These are phyloP conservation scores for Nemania diffusa DNA, from an alignment of 2,329 filamentous ascomycete genomes.

Conservation along the genomic window DNA sequence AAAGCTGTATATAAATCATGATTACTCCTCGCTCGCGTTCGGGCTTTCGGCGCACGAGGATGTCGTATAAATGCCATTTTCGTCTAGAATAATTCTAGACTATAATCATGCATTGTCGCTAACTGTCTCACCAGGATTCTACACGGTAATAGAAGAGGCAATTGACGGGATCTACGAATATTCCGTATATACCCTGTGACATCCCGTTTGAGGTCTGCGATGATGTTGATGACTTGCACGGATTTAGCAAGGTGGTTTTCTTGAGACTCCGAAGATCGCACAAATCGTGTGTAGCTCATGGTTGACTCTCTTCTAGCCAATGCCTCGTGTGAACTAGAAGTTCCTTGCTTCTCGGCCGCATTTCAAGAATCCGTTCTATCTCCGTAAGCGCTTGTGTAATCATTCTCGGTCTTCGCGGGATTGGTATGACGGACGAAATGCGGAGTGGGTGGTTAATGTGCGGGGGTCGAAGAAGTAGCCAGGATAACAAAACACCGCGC, in stretches of 20 bases:
- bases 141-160: neutral
- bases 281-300: too few species aligned
- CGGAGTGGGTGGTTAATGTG: neutral
- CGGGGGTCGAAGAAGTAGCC: neutral
- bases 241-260: too few species aligned
- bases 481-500: neutral
- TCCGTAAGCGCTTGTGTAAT: neutral
- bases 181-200: too few species aligned
- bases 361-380: neutral
- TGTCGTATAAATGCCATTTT: conserved; percentile 6
- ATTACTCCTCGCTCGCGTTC: neutral
- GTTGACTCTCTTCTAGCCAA: too few species aligned
- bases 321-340: neutral
- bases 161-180: neutral
- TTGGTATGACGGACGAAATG: neutral
- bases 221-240: too few species aligned
- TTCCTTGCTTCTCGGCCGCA: neutral
- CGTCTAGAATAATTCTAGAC: neutral
- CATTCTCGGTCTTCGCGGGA: too few species aligned
- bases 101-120: neutral
- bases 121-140: neutral
- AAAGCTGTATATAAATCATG: conserved; percentile 24
- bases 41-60: neutral
- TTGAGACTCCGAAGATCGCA: too few species aligned
- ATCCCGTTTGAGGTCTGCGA: too few species aligned